These are phyloP conservation scores for Coriolopsis trogii DNA, from an alignment of 1,284 basidiomycete genomes.

Conservation along the genomic window DNA sequence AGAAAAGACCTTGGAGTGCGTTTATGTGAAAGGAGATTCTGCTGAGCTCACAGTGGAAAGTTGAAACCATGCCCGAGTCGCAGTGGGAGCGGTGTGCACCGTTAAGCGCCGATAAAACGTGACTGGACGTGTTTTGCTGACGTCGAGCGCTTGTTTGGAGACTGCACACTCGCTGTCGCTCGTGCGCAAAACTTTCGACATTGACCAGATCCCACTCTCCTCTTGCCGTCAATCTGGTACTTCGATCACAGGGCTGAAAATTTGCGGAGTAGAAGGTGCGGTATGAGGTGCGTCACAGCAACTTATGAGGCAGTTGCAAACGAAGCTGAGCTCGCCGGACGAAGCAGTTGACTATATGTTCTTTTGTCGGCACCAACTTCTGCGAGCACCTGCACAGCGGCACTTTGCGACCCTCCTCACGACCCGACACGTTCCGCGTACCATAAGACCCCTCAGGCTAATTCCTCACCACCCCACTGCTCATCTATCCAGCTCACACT, in stretches of 20 bases:
- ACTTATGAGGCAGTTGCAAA: no score
- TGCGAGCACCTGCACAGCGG: conserved; percentile 33
- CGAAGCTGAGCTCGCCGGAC: not conserved
- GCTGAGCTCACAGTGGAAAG: no score
- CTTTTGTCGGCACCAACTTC: conserved; percentile 38
- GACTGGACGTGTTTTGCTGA: conserved; percentile 14
- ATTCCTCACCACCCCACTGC: not conserved
- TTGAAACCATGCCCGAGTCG: no score
- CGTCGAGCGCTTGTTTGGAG: conserved; percentile 6
- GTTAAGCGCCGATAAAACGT: no score
- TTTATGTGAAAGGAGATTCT: no score
- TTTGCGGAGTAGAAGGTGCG: conserved; percentile 20
- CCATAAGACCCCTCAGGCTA: not conserved
- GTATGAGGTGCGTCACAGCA: conserved; percentile 33
- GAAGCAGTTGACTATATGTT: conserved; percentile 37
- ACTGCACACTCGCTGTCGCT: not conserved
- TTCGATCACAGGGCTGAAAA: conserved; percentile 6
- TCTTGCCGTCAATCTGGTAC: not conserved
- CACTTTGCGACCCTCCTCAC: conserved; percentile 19
- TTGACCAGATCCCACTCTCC: not conserved
- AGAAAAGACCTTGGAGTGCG: no score
- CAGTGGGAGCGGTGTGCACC: no score
- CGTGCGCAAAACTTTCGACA: conserved; percentile 7
- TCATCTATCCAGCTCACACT: conserved; percentile 11
- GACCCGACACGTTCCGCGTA: conserved; percentile 11